phyloP scores from a whole-genome alignment of 140 eudicot genomes.

The Cichorium intybus region DNA sequence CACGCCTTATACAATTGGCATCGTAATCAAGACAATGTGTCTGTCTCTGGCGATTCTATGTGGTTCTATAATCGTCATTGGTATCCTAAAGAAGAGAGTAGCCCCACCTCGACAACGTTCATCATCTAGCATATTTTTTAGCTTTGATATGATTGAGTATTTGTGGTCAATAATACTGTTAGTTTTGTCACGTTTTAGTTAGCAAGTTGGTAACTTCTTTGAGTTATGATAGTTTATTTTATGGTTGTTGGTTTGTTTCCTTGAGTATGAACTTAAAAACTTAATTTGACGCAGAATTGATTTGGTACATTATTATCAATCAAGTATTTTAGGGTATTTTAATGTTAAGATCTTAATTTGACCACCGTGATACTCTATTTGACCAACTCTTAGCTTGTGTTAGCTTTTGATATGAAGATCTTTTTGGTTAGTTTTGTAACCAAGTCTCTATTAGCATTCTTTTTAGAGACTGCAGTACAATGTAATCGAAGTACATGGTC shows the following conservation, averaged over 20 bases:
- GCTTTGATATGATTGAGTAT: not conserved
- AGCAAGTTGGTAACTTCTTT: conserved; percentile 10
- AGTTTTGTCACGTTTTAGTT: not conserved
- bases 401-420: too few relatives aligned
- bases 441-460: too few relatives aligned
- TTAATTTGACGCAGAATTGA: not conserved
- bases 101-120: conserved; percentile 5
- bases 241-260: not conserved
- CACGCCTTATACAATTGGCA: conserved; percentile 54
- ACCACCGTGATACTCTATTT: too few relatives aligned
- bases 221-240: not conserved
- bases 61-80: conserved; percentile 49
- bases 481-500: too few relatives aligned
- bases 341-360: too few relatives aligned
- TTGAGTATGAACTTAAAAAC: not conserved
- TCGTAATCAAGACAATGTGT: conserved; percentile 42
- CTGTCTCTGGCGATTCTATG: conserved; percentile 36
- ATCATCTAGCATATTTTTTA: not conserved
- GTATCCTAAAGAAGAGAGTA: conserved; percentile 37
- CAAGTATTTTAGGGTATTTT: too few relatives aligned
- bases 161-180: not conserved
- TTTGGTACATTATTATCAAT: not conserved
- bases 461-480: too few relatives aligned
- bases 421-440: too few relatives aligned
- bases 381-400: too few relatives aligned